These are phyloP conservation scores for Tricharina praecox DNA, from an alignment of 495 filamentous ascomycete genomes.

Conservation along the genomic window DNA sequence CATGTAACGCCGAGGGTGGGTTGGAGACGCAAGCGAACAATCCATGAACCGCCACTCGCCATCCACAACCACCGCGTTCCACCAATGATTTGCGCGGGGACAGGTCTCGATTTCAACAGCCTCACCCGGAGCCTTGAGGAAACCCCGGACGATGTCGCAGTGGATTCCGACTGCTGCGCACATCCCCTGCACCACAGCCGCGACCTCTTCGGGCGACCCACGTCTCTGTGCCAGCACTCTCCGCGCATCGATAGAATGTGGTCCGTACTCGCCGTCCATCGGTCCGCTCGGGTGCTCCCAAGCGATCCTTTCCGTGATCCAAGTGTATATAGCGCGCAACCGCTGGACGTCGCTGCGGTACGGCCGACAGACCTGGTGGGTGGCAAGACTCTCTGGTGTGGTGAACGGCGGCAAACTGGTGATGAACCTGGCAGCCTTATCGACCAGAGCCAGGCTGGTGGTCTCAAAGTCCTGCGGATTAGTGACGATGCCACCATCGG, in stretches of 20 bases:
- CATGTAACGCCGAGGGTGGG: slow-evolving; percentile 57
- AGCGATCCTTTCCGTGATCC: slow-evolving; percentile 85
- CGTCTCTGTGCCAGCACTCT: slow-evolving; percentile 69
- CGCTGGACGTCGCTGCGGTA: slow-evolving; percentile 90
- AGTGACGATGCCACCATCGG: slow-evolving; percentile 64
- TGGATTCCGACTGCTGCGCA: slow-evolving; percentile 77
- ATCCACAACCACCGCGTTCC: slow-evolving; percentile 90
- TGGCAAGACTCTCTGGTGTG: slow-evolving; percentile 67
- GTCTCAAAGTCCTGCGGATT: slow-evolving; percentile 66
- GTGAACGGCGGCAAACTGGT: slow-evolving; percentile 78
- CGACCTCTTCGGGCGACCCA: slow-evolving; percentile 81
- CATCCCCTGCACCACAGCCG: slow-evolving; percentile 80
- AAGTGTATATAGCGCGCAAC: slow-evolving; percentile 84
- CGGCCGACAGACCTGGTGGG: slow-evolving; percentile 83
- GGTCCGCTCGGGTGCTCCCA: slow-evolving; percentile 47
- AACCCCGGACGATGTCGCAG: slow-evolving; percentile 68
- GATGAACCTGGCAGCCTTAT: slow-evolving; percentile 89
- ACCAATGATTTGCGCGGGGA: slow-evolving; percentile 85
- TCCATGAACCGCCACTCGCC: slow-evolving; percentile 96
- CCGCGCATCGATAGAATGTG: slow-evolving; percentile 53
- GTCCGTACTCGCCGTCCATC: slow-evolving; percentile 46
- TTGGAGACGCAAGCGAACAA: slow-evolving; percentile 76
- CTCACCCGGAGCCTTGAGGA: slow-evolving; percentile 80
- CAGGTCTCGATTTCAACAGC: slow-evolving; percentile 56
- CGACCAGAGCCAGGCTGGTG: slow-evolving; percentile 68